Evolutionary conservation across 495 filamentous ascomycete genomes (phyloP).

Genomic region (Xylaria curta): DNA sequence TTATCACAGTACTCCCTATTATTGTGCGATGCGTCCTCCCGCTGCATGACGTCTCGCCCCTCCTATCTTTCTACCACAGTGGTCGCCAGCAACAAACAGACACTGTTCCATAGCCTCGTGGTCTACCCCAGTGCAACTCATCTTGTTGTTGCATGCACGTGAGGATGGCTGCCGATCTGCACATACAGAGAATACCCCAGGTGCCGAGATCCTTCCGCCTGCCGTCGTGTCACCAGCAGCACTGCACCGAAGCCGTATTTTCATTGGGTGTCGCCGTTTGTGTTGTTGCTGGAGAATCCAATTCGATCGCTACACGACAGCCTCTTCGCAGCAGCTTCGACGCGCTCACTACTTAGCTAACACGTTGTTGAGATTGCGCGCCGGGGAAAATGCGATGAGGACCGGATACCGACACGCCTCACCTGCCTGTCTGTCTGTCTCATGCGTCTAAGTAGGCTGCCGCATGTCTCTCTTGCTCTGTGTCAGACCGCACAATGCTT

Average conservation of each 20-base stretch:
- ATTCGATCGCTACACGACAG: constrained; percentile 40
- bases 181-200: constrained; percentile 21
- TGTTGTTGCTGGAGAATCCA: constrained; percentile 39
- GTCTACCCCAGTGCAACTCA: constrained; percentile 21
- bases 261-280: constrained; percentile 40
- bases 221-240: constrained; percentile 41
- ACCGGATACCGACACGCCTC: constrained; percentile 27
- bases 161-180: constrained; percentile 29
- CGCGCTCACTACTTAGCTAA: constrained; percentile 21
- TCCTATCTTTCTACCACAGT: background rate
- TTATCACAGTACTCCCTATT: background rate
- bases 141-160: constrained; percentile 10
- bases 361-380: constrained; percentile 30
- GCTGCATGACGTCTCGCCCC: constrained; percentile 20
- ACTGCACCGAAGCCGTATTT: constrained; percentile 27
- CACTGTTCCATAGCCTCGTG: constrained; percentile 28
- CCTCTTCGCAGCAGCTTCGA: constrained; percentile 35
- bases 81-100: constrained; percentile 13
- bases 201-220: constrained; percentile 37
- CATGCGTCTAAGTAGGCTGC: background rate
- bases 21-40: constrained; percentile 18
- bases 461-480: constrained; percentile 7
- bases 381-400: constrained; percentile 10
- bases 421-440: constrained; percentile 21
- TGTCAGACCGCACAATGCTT: constrained; percentile 18